Base-by-base conservation (phyloP, 2,329 filamentous ascomycete species). In the Hymenoscyphus salicellus region DNA sequence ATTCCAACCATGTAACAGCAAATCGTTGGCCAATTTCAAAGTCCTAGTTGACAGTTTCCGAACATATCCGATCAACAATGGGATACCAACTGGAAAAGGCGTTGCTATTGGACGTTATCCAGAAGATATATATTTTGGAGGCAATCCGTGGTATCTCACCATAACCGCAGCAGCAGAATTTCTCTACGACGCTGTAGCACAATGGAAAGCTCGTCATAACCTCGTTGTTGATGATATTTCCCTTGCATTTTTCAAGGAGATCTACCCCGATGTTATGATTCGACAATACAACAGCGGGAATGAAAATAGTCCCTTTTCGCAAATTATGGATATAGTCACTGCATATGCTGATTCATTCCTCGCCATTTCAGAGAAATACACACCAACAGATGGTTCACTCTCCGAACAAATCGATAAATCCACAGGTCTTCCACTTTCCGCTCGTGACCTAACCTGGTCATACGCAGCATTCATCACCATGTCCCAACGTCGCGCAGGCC, bases 71-170 rank as follows among this genome's bases (percentile, higher is more conserved):
- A 82, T 94, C 77, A 95, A 95, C 79, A 78, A 78, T 4, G 88
- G 86, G 3, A 85, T 88, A 58, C 71, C 83, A 0, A 76, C 81
- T 11, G 86, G 87, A 20, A 77, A 79, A n/a, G 89, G 89, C n/a
- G 80, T 86, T 11, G 84, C 85, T 1, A 79, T 89, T 1, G 89
- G 89, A 59, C 80, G 89, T 66, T 92, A 92, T 72, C 77, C 86
- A 0, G 89, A 91, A 74, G 91, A 95, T 72, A 77, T 82, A 3
- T 95, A 93, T 77, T 89, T 88, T 76, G 85, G 86, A 65, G 91
- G 90, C 2, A 92, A 95, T 75, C 91, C 91, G 3, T 94, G 91
- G 91, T 90, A 92, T 70, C 82, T 93, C 8, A 84, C 84, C 71
- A 93, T 89, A 0, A 82, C 91, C 30, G 90, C 89, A 0, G 90